Percentiles rank a stretch among this genome's conserved stretches.
Conservation (phyloP, 257 asterid species). For the Nicotiana obtusifolia region DNA sequence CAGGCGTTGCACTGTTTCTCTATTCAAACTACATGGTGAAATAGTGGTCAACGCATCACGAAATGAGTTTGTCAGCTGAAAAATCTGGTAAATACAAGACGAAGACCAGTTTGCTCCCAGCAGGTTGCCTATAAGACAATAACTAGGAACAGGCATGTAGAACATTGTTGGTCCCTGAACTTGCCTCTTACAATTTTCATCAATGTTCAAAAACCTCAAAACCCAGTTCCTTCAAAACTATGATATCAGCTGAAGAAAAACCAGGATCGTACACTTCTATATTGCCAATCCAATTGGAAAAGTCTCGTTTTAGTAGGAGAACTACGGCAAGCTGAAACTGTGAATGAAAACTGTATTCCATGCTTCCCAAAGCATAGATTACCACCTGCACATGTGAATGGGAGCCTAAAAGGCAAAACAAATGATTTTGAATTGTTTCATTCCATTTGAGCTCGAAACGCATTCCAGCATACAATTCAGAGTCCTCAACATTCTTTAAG, state of each 20-base stretch:
- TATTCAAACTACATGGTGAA: neutral
- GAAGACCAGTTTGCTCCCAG: constrained; percentile 14
- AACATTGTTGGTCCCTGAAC: neutral
- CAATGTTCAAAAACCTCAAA: neutral
- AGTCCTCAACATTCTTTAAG: neutral
- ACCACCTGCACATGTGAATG: neutral
- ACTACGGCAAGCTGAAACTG: neutral
- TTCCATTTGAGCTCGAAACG: neutral
- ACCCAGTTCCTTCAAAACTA: constrained; percentile 3
- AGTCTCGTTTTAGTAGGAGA: neutral
- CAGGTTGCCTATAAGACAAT: neutral
- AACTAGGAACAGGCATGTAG: neutral
- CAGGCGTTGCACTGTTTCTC: neutral
- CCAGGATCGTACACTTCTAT: neutral
- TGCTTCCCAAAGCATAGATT: neutral
- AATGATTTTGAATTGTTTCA: neutral
- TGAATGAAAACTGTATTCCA: neutral
- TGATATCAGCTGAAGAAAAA: neutral
- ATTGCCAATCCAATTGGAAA: neutral
- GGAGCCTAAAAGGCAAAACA: neutral
- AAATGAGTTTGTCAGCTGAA: neutral
- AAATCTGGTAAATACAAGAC: neutral
- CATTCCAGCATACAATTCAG: neutral
- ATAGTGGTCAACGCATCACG: neutral
- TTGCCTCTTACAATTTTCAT: neutral